Percentiles rank a stretch among this genome's conserved stretches.
phyloP scores from a whole-genome alignment of 257 asterid species.

The Fraxinus quadrangulata region DNA sequence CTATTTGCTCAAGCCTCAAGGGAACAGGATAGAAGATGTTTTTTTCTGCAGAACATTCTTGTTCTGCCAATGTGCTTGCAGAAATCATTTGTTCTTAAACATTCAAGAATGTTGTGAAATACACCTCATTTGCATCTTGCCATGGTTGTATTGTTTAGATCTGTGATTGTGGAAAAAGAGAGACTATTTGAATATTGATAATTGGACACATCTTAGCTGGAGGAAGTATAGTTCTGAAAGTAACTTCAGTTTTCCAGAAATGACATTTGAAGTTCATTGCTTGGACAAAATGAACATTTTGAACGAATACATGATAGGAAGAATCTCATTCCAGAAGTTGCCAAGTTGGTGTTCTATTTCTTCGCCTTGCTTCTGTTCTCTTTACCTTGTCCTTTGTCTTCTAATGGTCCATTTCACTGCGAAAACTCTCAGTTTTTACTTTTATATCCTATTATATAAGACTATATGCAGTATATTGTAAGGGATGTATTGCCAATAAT shows the following conservation, averaged over 20 bases:
- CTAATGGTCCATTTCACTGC: not conserved
- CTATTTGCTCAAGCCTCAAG: not conserved
- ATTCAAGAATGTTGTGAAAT: not conserved
- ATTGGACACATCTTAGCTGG: not conserved
- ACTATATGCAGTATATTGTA: not conserved
- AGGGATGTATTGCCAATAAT: not conserved
- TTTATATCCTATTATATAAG: not conserved
- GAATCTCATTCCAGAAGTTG: not conserved
- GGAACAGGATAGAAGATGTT: not conserved
- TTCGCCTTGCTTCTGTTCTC: not conserved
- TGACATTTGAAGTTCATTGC: not conserved
- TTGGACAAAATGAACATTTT: not conserved
- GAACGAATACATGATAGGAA: not conserved
- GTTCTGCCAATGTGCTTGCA: not conserved
- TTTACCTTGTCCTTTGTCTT: not conserved
- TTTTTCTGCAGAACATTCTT: not conserved
- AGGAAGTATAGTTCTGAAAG: not conserved
- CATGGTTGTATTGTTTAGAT: not conserved
- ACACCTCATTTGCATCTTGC: not conserved
- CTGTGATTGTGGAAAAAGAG: not conserved
- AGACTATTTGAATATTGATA: not conserved
- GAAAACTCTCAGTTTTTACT: not conserved
- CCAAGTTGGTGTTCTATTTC: not conserved
- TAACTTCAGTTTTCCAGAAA: too few species aligned
- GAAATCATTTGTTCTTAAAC: not conserved